Evolutionary conservation across 1,284 basidiomycete genomes (phyloP).

Genomic region (Pseudomicrostroma phylloplanum): DNA sequence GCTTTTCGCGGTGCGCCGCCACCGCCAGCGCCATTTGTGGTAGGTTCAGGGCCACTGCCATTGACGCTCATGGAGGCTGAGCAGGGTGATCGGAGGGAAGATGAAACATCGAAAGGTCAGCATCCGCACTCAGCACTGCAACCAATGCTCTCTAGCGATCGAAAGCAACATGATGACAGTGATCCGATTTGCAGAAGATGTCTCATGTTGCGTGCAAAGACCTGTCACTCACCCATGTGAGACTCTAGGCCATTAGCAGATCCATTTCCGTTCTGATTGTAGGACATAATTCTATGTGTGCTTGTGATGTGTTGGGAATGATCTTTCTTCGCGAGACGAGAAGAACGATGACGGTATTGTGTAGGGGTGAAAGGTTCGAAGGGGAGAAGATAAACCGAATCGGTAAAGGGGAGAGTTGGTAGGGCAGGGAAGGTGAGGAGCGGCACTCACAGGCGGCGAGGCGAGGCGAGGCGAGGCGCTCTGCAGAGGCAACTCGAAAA

Average conservation of each 20-base stretch:
- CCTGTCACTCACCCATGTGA: constrained; percentile 63
- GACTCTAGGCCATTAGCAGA: constrained; percentile 68
- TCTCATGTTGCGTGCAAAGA: constrained; percentile 14
- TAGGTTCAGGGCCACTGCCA: not conserved
- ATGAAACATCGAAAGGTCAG: constrained; percentile 54
- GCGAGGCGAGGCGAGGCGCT: no score
- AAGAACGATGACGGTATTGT: no score
- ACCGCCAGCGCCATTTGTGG: constrained; percentile 22
- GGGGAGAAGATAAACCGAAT: not conserved
- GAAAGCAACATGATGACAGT: not conserved
- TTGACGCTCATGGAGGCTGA: constrained; percentile 54
- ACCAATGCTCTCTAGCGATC: not conserved
- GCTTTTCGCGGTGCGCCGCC: constrained; percentile 61
- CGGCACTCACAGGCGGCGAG: no score
- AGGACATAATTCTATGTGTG: constrained; percentile 42
- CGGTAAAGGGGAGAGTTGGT: constrained; percentile 1
- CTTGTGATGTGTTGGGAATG: constrained; percentile 11
- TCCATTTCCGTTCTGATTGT: constrained; percentile 36
- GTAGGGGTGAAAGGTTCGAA: constrained; percentile 16
- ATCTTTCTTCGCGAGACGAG: no score
- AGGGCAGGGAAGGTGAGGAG: no score
- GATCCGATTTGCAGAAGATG: not conserved
- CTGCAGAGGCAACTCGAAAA: no score
- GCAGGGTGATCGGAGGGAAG: constrained; percentile 52
- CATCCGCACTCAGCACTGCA: constrained; percentile 18